Evolutionary conservation across 345 rosid genomes (phyloP).

Genomic region (Pugionium dolabratum): DNA sequence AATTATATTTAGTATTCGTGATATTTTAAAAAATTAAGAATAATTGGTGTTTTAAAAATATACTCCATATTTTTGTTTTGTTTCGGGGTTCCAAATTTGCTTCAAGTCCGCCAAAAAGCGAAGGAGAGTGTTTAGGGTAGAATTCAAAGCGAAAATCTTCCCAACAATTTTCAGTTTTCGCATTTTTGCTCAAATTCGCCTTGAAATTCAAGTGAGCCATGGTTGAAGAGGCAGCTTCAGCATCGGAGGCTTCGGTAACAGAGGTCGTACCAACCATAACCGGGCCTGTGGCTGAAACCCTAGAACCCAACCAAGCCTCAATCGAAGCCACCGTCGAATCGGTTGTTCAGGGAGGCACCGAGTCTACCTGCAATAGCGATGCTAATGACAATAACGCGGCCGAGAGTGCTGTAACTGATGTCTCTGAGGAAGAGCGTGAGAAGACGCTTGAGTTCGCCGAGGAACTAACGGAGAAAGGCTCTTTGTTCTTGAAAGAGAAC

Average conservation of each 20-base stretch:
- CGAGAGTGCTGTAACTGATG: slow-evolving; percentile 48
- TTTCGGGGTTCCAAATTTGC: not conserved
- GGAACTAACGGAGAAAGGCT: slow-evolving; percentile 67
- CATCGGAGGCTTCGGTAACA: slow-evolving; percentile 44
- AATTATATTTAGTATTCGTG: no score
- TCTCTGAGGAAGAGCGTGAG: slow-evolving; percentile 49
- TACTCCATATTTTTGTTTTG: no score
- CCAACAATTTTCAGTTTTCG: not conserved
- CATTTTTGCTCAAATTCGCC: slow-evolving; percentile 1
- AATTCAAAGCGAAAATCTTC: not conserved
- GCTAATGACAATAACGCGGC: slow-evolving; percentile 41
- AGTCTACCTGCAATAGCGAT: slow-evolving; percentile 59
- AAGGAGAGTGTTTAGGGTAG: not conserved
- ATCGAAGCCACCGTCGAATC: slow-evolving; percentile 52
- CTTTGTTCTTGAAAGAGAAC: slow-evolving; percentile 54
- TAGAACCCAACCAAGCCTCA: slow-evolving; percentile 45
- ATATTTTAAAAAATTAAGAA: no score
- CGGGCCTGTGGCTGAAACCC: slow-evolving; percentile 34
- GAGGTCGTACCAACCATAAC: slow-evolving; percentile 29
- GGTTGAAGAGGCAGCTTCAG: slow-evolving; percentile 51
- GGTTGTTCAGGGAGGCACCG: slow-evolving; percentile 51
- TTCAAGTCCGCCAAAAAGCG: slow-evolving; percentile 36
- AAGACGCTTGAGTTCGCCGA: slow-evolving; percentile 64
- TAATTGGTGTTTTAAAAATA: no score
- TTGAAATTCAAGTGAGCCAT: slow-evolving; percentile 16